Conservation (phyloP, 2,329 filamentous ascomycete species). For the Bipolaris gigantea region DNA sequence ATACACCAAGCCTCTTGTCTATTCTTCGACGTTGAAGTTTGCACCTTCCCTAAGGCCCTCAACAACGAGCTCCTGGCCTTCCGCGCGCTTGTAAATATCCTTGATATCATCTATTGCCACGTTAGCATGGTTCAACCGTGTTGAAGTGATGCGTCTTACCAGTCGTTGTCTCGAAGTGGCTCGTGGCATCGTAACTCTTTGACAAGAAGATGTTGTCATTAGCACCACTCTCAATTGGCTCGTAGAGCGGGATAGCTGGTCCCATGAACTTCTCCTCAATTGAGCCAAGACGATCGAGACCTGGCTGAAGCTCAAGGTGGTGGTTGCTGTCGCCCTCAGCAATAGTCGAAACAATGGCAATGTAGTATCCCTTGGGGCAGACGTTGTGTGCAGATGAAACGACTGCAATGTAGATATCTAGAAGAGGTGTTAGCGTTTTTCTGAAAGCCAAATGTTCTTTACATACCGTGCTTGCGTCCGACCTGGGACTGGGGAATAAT, state of each 20-base stretch:
- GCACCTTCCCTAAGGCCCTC: conserved; percentile 82
- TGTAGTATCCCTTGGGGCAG: conserved; percentile 98
- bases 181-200: conserved; percentile 97
- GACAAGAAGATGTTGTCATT: conserved; percentile 96
- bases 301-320: conserved; percentile 90
- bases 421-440: conserved; percentile 13
- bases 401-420: conserved; percentile 95
- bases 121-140: conserved; percentile 11
- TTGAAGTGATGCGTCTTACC: conserved; percentile 47
- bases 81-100: conserved; percentile 84
- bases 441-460: neutral
- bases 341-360: conserved; percentile 97
- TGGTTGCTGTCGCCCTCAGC: conserved; percentile 90
- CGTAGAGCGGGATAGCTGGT: conserved; percentile 88
- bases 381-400: conserved; percentile 97
- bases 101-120: conserved; percentile 77
- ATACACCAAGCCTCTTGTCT: conserved; percentile 8
- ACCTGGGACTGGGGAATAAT: conserved; percentile 99
- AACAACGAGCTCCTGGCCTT: conserved; percentile 83
- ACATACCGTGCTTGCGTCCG: conserved; percentile 88
- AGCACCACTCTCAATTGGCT: conserved; percentile 78
- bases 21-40: conserved; percentile 65
- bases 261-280: conserved; percentile 99
- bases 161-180: conserved; percentile 91
- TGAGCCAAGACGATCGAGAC: conserved; percentile 85